Conservation (phyloP, 108 stramenopile species). For the Cyclotella kingstonii region DNA sequence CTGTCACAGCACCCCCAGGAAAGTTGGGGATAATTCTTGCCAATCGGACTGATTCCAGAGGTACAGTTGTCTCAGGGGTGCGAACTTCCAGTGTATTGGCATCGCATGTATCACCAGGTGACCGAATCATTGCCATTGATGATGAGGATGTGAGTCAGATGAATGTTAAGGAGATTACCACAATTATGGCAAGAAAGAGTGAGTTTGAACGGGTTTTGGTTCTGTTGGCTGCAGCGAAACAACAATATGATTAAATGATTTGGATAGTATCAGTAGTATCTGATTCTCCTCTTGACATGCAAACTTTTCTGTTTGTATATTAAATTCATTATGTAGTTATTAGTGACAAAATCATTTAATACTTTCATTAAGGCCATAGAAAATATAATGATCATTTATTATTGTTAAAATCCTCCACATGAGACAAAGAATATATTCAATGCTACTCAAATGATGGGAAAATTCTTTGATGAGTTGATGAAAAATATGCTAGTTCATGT, state of each 20-base stretch:
- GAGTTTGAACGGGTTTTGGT: slow-evolving; percentile 82
- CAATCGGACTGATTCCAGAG: slow-evolving; percentile 83
- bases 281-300: no score
- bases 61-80: slow-evolving; percentile 88
- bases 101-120: slow-evolving; percentile 75
- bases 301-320: no score
- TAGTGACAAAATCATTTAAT: no score
- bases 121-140: slow-evolving; percentile 87
- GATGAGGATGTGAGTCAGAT: slow-evolving; percentile 90
- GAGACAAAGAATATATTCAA: no score
- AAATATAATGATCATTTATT: no score
- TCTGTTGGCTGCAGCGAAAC: slow-evolving; percentile 51
- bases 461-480: no score
- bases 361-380: no score
- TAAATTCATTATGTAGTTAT: no score
- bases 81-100: slow-evolving; percentile 76
- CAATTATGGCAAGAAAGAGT: slow-evolving; percentile 84
- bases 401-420: no score
- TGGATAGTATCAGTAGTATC: neutral
- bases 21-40: slow-evolving; percentile 89
- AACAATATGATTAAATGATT: slow-evolving; percentile 34
- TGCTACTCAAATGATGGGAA: no score
- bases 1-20: slow-evolving; percentile 79
- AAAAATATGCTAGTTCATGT: no score
- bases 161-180: slow-evolving; percentile 86